Evolutionary conservation across 352 stramenopile genomes (phyloP).

Genomic region (Globisporangium middletonii): DNA sequence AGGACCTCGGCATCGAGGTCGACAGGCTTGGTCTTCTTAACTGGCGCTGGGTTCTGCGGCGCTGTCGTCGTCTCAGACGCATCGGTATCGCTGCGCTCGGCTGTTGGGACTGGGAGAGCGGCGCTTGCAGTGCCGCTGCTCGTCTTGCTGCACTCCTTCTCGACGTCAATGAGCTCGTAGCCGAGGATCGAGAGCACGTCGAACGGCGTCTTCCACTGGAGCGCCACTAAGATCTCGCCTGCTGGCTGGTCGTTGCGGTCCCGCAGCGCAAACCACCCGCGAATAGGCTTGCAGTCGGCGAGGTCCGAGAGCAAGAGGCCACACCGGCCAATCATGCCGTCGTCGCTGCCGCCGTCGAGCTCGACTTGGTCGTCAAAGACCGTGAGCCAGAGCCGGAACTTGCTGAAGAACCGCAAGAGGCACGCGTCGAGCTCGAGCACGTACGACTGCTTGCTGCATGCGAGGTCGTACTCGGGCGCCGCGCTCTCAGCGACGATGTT

Average conservation of each 20-base stretch:
- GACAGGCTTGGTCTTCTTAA: conserved; percentile 1
- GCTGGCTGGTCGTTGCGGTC: conserved; percentile 45
- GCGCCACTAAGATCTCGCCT: conserved; percentile 63
- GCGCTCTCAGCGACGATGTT: conserved; percentile 64
- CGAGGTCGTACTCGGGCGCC: conserved; percentile 73
- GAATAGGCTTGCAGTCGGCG: conserved; percentile 56
- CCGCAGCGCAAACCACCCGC: conserved; percentile 67
- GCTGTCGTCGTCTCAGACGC: not conserved
- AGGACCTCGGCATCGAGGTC: conserved; percentile 31
- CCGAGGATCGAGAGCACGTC: conserved; percentile 56
- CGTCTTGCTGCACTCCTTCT: conserved; percentile 10
- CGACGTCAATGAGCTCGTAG: conserved; percentile 64
- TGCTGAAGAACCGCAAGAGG: conserved; percentile 76
- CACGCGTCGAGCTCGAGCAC: conserved; percentile 62
- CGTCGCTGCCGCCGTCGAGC: conserved; percentile 23
- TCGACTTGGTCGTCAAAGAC: conserved; percentile 81
- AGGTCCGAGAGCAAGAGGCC: conserved; percentile 64
- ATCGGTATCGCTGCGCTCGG: too few relatives aligned
- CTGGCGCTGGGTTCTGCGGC: not conserved
- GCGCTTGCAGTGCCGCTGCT: conserved; percentile 3
- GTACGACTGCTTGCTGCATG: conserved; percentile 56
- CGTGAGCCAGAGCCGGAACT: conserved; percentile 77
- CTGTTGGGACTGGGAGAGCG: not conserved
- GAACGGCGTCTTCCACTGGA: conserved; percentile 79
- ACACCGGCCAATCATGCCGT: conserved; percentile 71